Base-by-base conservation (phyloP, 306 rosid genomes). In the Abrus precatorius region DNA sequence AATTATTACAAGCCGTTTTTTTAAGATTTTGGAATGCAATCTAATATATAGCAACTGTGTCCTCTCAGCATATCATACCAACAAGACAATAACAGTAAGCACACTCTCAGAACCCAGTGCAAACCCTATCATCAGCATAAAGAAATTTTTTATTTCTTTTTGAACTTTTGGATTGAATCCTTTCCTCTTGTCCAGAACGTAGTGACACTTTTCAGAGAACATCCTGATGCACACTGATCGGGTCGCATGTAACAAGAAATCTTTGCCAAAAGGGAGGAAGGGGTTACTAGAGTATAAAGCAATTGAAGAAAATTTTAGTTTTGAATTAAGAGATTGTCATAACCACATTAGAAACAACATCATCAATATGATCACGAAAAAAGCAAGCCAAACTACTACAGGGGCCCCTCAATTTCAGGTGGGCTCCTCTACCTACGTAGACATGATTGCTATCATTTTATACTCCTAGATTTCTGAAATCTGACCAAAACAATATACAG, bases 401-500 rank as follows among this genome's bases (percentile, higher is more conserved):
- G 36, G 41, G 77, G 74, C 82, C 85, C 86, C 77, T 44, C 64
- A 72, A 77, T 66, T 83, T 62, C 86, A 69, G 59, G 57, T 49
- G 76, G 64, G 86, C 72, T 81, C 77, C 85, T 61, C 80, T 76
- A 83, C 38, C 76, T 82, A 84, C 60, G 78, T 76, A 54, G 83
- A 84, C 86, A 81, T 47, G 59, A 81, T 72, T 70, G 74, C 41
- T 69, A 77, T 70, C 71, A 75, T 77, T 84, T 76, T 70, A 71
- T 67, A 77, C 77, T 67, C 85, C 84, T 85, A 67, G 76, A 70
- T 83, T 71, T 78, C 77, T 52, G 79, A 78, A 76, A 81, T 88
- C 80, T 87, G 86, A 80, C 75, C 87, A 85, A 88, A 89, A 86
- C 74, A 84, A 90, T 92, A 60, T 92, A 92, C 91, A 91, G 74